These are phyloP conservation scores for Sphenostylis stenocarpa DNA, from an alignment of 306 rosid species.

Conservation along the genomic window DNA sequence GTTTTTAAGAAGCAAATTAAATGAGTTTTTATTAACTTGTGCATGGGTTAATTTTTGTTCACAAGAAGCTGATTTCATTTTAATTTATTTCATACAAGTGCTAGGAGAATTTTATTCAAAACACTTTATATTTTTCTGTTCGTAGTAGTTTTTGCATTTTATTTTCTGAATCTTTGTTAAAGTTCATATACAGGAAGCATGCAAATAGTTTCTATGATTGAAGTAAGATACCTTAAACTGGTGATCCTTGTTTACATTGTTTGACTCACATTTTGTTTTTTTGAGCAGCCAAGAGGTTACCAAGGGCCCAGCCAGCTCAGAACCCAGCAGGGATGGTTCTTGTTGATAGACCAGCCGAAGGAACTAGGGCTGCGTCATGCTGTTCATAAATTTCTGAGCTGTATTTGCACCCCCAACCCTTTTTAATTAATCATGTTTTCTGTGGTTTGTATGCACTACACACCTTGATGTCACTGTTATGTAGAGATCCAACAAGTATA, in stretches of 20 bases:
- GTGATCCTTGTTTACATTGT: constrained; percentile 8
- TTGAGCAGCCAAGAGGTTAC: constrained; percentile 62
- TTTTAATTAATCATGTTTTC: constrained; percentile 31
- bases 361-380: constrained; percentile 54
- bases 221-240: constrained; percentile 2
- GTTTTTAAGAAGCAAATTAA: no score
- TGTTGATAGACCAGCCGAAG: constrained; percentile 60
- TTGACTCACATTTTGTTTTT: constrained; percentile 30
- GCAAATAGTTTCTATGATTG: not conserved
- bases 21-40: no score
- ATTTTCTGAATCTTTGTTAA: not conserved
- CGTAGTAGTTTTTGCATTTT: not conserved
- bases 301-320: constrained; percentile 66
- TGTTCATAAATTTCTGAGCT: constrained; percentile 45
- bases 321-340: constrained; percentile 69
- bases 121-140: no score
- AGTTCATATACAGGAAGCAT: not conserved
- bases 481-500: constrained; percentile 31
- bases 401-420: not conserved
- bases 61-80: no score
- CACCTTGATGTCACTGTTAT: constrained; percentile 35
- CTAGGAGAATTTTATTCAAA: no score
- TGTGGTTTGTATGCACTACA: constrained; percentile 36
- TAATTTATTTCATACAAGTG: no score
- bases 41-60: no score